Conservation (phyloP, 2,329 filamentous ascomycete species). For the Cryphonectria naterciae region DNA sequence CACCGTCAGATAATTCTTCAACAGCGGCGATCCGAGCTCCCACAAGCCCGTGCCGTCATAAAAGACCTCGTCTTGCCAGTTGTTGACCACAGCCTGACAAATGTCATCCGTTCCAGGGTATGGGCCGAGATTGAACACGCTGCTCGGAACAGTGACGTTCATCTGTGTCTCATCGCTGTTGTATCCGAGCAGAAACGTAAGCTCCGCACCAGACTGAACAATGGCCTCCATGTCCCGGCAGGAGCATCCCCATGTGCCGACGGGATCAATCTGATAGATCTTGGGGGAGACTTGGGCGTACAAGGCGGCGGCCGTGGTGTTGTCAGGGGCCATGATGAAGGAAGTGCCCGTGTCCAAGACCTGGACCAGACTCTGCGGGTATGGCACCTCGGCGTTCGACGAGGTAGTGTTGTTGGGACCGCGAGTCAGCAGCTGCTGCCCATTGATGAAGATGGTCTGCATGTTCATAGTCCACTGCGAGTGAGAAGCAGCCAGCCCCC, state of each 20-base stretch:
- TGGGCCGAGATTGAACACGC: slow-evolving; percentile 38
- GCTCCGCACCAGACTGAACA: slow-evolving; percentile 27
- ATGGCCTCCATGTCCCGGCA: slow-evolving; percentile 36
- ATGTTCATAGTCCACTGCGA: slow-evolving; percentile 34
- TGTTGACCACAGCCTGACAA: slow-evolving; percentile 39
- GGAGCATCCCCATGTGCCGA: slow-evolving; percentile 39
- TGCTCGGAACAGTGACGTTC: slow-evolving; percentile 36
- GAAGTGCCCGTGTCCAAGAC: slow-evolving; percentile 39
- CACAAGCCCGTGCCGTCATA: slow-evolving; percentile 30
- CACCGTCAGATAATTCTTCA: slow-evolving; percentile 41
- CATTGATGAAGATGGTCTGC: slow-evolving; percentile 34
- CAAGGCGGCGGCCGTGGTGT: slow-evolving; percentile 34
- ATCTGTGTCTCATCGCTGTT: slow-evolving; percentile 26
- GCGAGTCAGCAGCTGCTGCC: slow-evolving; percentile 23
- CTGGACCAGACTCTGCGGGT: slow-evolving; percentile 25
- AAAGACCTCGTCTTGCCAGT: slow-evolving; percentile 24
- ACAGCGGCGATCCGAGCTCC: slow-evolving; percentile 39
- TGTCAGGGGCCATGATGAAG: slow-evolving; percentile 37
- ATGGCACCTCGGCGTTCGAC: neutral
- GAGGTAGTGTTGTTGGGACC: slow-evolving; percentile 21
- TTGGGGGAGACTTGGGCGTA: slow-evolving; percentile 37
- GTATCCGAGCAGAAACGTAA: slow-evolving; percentile 37
- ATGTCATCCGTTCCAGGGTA: slow-evolving; percentile 34
- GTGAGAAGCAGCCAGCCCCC: slow-evolving; percentile 19
- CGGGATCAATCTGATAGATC: slow-evolving; percentile 37